Base-by-base conservation (phyloP, 257 asterid genomes). In the Galeopsis tetrahit region DNA sequence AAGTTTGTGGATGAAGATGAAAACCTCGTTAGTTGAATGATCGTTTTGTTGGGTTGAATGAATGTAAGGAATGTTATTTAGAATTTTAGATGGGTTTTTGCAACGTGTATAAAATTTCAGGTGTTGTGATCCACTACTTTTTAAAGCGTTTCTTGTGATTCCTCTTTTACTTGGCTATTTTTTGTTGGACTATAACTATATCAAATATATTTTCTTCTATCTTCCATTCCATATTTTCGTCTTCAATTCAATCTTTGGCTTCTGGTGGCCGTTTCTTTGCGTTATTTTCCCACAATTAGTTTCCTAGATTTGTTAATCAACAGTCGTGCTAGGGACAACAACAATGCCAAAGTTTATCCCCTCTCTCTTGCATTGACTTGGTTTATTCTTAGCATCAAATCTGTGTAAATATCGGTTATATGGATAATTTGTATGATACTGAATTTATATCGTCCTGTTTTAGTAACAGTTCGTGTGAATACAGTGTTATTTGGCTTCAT, bases 1-100 rank as follows among this genome's bases (percentile, higher is more conserved):
- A 80, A 76, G 84, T 72, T 84, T 40, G 83, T 79, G 32, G 89
- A 84, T 2, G 89, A 85, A 7, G 68, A 52, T 10, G 80, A 69
- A 14, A 15, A 70, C 31, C 63, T 48, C 63, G 31, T 6, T 58
- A 36, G 57, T 66, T 13, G 55, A n/a, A n/a, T 33, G 15, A 32
- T 57, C 7, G 39, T 7, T 9, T 17, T 31, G 0, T 58, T 34
- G 63, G 10, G 43, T 15, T 58, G 32, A 28, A 28, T 17, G 34
- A 5, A 10, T 58, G 7, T 11, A 32, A 32, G 28, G 28, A 21
- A 21, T 21, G 28, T 21, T 21, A 21, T 21, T 21, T 21, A 21
- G 28, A 21, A 21, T 21, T 31, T 21, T 17, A 55, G 38, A 3
- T 56, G 62, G 14, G 34, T 55, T 56, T 53, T 4, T 36, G 79